Base-by-base conservation (phyloP, 441 rosid species). In the Mallotus japonicus region DNA sequence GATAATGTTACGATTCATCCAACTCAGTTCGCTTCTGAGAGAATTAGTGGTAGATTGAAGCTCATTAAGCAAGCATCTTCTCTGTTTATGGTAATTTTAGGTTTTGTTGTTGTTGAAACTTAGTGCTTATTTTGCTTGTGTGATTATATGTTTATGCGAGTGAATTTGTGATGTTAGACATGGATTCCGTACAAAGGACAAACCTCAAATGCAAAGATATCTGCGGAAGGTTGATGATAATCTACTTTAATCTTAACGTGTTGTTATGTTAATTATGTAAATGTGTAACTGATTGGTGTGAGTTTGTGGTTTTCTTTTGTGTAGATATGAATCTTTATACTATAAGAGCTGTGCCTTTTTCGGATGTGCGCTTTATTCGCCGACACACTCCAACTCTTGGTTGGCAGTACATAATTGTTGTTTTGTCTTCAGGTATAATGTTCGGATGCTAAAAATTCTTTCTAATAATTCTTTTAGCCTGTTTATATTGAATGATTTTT, bases 1-100 rank as follows among this genome's bases (percentile, higher is more conserved):
- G 98, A 93, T 76, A 92, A 95, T 54, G 97, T 95, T 50, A 76
- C 99, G 17, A 93, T 95, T 81, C 97, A 95, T 82, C 97, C 98
- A 11, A 88, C 96, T 76, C 99, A 92, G 88, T 84, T 81, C 75
- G 94, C 93, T 42, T 92, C 94, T 19, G 97, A 93, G 85, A 82
- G 98, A 85, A 93, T 95, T 77, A 85, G 97, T 73, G 99, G 99
- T 51, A 79, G 97, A 73, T 83, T 96, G 81, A 96, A 85, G 94
- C 81, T 96, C 67, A 90, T 90, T 71, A 96, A 89, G 84, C 97
- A 93, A 83, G 89, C 85, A 59, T 78, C 86, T 42, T 67, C 88
- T 73, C 91, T 96, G 46, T 88, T 85, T 63, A 72, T 96, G 97
- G 99, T 93, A 84, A 19, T 60, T 37, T 53, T 60, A 65, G 19